Base-by-base conservation (phyloP, 768 basidiomycete species). In the Panus rudis region DNA sequence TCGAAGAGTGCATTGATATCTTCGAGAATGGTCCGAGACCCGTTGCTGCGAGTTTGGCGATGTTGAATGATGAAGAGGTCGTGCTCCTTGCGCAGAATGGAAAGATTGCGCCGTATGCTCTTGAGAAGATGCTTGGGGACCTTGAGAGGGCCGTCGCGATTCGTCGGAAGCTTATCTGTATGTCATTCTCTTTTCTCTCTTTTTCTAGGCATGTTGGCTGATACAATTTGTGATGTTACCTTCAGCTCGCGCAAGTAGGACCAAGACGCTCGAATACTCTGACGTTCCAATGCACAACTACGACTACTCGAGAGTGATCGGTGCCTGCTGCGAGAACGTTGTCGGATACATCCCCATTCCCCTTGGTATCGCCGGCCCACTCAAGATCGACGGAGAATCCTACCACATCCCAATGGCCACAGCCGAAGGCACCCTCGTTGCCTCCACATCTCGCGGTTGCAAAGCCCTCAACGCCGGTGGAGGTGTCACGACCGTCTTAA, bases 291-390 rank as follows among this genome's bases (percentile, higher is more conserved):
- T 83, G 72, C 58, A 74, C 17, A 68, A 82, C 60, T 99, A 96
- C 63, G 93, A 98, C 63, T 99, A 97, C 67, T 81, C 84, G 28
- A 80, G 86, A 8, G 92, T 99, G 24, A 75, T 92, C 41, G 94
- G 93, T 45, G 92, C 94, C 8, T 99, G 94, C 67, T 99, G 96
- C 65, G 96, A 99, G 67, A 98, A 99, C 62, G 96, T 99, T 39
- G 79, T 98, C 37, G 96, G 96, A 24, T 99, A 89, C 62, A 91
- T 97, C 62, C 96, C 94, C 31, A 65, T 99, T 27, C 96, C 96
- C 0, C 81, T 98, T 40, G 96, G 96, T 52, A 84, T 98, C 47
- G 96, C 96, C 13, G 96, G 96, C 2, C 96, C 96, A 3, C 79
- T 99, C 26, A 87, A 78, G 33, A 76, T 99, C 57, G 94, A 99